Conservation (phyloP, 2,329 filamentous ascomycete species). For the Diaporthe australafricana region DNA sequence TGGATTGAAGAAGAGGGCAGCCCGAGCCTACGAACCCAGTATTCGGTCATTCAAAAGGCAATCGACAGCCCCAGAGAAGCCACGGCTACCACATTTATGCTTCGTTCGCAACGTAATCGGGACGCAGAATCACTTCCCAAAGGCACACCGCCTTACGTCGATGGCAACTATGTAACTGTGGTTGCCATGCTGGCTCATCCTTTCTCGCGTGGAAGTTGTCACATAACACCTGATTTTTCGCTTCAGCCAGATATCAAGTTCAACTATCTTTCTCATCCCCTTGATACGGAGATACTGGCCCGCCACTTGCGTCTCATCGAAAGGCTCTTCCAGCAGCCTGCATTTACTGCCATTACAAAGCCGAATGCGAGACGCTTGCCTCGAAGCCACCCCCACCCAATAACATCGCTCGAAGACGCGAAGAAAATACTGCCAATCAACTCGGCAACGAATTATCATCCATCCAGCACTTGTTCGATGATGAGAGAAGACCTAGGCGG, state of each 20-base stretch:
- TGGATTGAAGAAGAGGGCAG: background rate
- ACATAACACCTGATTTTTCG: background rate
- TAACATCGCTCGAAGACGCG: background rate
- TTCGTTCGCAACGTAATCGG: background rate
- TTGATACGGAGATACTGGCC: conserved; percentile 26
- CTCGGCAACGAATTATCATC: conserved; percentile 3
- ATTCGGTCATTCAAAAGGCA: background rate
- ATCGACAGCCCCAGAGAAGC: background rate
- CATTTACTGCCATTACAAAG: background rate
- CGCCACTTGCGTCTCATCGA: background rate
- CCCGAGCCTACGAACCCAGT: background rate
- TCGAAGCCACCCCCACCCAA: background rate
- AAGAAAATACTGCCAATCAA: background rate
- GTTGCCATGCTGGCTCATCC: conserved; percentile 19
- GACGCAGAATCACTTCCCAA: background rate
- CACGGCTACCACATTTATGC: background rate
- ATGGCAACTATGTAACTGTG: conserved; percentile 10
- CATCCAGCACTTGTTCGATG: conserved; percentile 3
- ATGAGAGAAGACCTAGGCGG: conserved; percentile 44
- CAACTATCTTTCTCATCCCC: conserved; percentile 19
- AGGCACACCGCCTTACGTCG: too few species aligned
- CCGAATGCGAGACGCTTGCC: background rate
- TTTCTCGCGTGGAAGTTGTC: background rate
- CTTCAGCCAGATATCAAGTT: background rate
- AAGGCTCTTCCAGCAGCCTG: conserved; percentile 6